These are phyloP conservation scores for Anthostomella pinea DNA, from an alignment of 2,329 filamentous ascomycete genomes.

Conservation along the genomic window DNA sequence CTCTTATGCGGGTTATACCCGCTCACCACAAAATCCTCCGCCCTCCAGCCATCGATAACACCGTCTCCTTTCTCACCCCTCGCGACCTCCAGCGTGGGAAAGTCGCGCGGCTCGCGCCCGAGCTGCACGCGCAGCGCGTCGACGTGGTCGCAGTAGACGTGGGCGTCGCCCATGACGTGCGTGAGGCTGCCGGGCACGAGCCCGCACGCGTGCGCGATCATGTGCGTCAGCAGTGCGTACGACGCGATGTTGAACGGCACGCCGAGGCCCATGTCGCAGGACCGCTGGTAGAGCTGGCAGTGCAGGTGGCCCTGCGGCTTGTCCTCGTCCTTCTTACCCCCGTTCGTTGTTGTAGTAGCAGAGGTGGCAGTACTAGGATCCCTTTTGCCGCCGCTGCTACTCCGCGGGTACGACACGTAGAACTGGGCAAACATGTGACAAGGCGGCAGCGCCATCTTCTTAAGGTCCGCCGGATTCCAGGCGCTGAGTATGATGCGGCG, in stretches of 20 bases:
- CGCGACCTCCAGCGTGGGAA: constrained; percentile 74
- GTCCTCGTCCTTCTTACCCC: constrained; percentile 29
- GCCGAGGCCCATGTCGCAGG: constrained; percentile 94
- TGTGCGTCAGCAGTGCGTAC: constrained; percentile 91
- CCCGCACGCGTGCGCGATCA: constrained; percentile 85
- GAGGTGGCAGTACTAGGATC: neutral
- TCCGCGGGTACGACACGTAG: constrained; percentile 63
- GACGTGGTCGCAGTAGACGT: constrained; percentile 90
- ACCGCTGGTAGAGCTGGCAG: constrained; percentile 89
- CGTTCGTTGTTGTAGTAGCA: constrained; percentile 11
- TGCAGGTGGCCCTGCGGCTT: constrained; percentile 67
- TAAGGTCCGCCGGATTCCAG: constrained; percentile 83
- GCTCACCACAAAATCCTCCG: constrained; percentile 82
- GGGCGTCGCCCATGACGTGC: constrained; percentile 97
- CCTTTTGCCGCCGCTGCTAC: neutral
- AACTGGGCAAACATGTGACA: constrained; percentile 87
- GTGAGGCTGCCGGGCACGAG: constrained; percentile 83
- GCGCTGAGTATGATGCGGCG: constrained; percentile 85
- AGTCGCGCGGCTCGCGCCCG: constrained; percentile 72
- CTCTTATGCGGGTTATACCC: constrained; percentile 88
- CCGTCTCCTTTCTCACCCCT: constrained; percentile 64
- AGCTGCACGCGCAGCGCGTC: constrained; percentile 82
- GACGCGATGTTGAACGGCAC: constrained; percentile 97
- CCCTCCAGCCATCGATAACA: constrained; percentile 85
- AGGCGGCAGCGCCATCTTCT: constrained; percentile 74